Evolutionary conservation across 2,329 filamentous ascomycete species (phyloP), one percentile per base, ranked within the genome.

Genomic region (Arthrobotrys iridis): DNA sequence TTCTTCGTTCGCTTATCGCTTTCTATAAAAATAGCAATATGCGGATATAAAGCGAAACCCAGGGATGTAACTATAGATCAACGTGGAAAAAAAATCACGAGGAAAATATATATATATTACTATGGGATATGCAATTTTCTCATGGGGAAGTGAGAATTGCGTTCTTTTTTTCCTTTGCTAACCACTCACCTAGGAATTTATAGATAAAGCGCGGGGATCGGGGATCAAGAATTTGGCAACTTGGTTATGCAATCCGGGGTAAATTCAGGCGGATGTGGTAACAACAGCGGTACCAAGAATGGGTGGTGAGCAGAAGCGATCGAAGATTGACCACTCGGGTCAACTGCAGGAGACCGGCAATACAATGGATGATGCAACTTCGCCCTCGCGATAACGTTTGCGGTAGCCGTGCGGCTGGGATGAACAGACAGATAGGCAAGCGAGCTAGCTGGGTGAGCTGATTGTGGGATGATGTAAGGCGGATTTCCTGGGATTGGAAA

Each of bases 301-400:
- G 45, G 26, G 63, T 52, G 60, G 50, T 66, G 62, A 66, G 37
- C 26, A 57, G 18, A 50, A 33, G 52, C 48, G 48, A 68, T 50
- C 57, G 57, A 63, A 37, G 57, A 63, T 71, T 55, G 66, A 28
- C 46, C 33, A 30, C 35, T 43, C 22, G 24, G 59, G 59, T 48
- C 40, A 63, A 43, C 22, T 58, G 40, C 59, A 37, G 59, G 18
- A 20, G 46, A 55, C 26, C 13, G 28, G 18, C 30, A 55, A 55
- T 55, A 30, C 50, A 55, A 55, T 55, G n/a, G n/a, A n/a, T n/a
- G 50, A 55, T 46, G 59, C 59, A 48, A 33, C 59, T 46, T 22
- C 18, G 15, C 15, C 28, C 41, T 33, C 30, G 28, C 60, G 46
- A 55, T 65, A 65, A 65, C 60, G 60, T 55, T 55, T 55, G 46